Base-by-base conservation (phyloP, 495 filamentous ascomycete genomes). In the Hypoxylon perforatum region DNA sequence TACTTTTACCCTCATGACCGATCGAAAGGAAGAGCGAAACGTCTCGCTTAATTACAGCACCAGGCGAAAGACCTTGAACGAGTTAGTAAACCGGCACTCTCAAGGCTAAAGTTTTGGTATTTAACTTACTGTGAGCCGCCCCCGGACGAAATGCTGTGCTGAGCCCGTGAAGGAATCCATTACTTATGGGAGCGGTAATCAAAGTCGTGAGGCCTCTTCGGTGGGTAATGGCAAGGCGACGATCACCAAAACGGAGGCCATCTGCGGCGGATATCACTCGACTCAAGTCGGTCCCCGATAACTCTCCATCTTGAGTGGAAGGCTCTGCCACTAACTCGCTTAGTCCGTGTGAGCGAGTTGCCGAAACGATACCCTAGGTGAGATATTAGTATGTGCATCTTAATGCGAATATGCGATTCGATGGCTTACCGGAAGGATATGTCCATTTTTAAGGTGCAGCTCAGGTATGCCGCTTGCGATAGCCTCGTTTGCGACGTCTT, bases 361-460 rank as follows among this genome's bases (percentile, higher is more conserved):
- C 44, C 19, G 44, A 47, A 14, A 47, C 44, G 23, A 47, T 22
- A 3, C 44, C 44, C 44, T 47, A 1, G 44, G 18, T 18, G 3
- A 22, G 44, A 10, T 8, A 1, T 47, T 47, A 47, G 44, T 19
- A 47, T 23, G 5, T n/a, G n/a, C n/a, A 22, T 2, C 3, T 10
- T 2, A 38, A 3, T 23, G 3, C 22, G 44, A 1, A 4, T 6
- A 1, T 47, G 12, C 18, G 44, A 47, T 47, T 21, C 3, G 12
- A 1, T 47, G 22, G 44, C 44, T 47, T 47, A 47, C 44, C 18
- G 44, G 44, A 11, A 47, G 44, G 44, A 47, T 47, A 47, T 47
- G 23, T 47, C 44, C 44, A 23, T 7, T 11, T 1, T 47, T 47
- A 8, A 47, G 44, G 14, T 47, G 44, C 3, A 47, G 18, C 44